Evolutionary conservation across 139 green algal species (phyloP), one percentile per base, ranked within the genome.

Genomic region (Chlorella ohadii): DNA sequence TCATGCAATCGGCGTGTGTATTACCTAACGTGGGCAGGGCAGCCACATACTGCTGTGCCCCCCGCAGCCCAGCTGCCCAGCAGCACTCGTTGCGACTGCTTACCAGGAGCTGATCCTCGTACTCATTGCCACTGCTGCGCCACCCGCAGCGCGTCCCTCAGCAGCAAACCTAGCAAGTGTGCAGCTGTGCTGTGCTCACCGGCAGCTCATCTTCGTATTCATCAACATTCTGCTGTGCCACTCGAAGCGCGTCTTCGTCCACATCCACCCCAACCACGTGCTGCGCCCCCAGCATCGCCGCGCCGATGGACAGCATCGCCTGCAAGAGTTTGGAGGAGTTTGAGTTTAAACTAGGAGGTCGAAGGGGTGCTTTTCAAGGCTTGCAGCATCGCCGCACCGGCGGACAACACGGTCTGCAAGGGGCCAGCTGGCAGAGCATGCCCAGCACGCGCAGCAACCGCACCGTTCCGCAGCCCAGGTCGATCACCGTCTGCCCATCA

Each of bases 401-500:
- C 20, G 3, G 11, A 23, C 27, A 41, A 28, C 72, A 78, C 6
- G n/a, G 72, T 16, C 28, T 27, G 65, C 28, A 38, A 51, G n/a
- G n/a, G n/a, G n/a, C n/a, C n/a, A n/a, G n/a, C n/a, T n/a, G n/a
- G n/a, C n/a, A n/a, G n/a, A n/a, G n/a, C n/a, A n/a, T n/a, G n/a
- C n/a, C n/a, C n/a, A n/a, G n/a, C n/a, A n/a, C n/a, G n/a, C n/a
- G n/a, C n/a, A n/a, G n/a, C n/a, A n/a, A n/a, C n/a, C 91, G 39
- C 78, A 97, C 93, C 82, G 95, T 98, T 36, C 96, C 96, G 72
- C 93, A 97, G 20, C 96, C 96, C 13, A 99, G 82, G 86, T 99
- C 96, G 1, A 96, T 84, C 12, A 99, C 96, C 0, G 81, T 83
- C 59, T 85, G 86, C 9, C 93, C 93, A 19, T 93, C 88, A 51